These are phyloP conservation scores for Marchantia paleacea DNA, from an alignment of 225 moss, liverwort and hornwort genomes.

Conservation along the genomic window DNA sequence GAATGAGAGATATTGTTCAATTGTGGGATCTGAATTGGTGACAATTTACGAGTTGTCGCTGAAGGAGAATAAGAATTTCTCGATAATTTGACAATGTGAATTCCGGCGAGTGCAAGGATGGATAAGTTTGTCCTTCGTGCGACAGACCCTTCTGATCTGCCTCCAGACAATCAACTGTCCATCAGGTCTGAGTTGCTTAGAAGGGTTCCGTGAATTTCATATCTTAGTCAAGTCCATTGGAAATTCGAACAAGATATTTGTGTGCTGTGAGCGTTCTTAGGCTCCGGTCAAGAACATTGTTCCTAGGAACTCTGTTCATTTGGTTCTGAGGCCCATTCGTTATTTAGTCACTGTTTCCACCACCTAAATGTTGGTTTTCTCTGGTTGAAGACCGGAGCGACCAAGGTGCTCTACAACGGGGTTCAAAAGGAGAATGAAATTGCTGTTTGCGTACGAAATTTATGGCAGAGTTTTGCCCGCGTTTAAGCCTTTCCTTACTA, in stretches of 20 bases:
- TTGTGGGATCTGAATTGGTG: too few species aligned
- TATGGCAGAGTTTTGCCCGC: conserved; percentile 28
- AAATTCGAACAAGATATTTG: background rate
- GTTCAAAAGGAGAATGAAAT: conserved; percentile 4
- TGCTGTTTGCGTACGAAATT: conserved; percentile 31
- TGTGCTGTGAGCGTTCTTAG: background rate
- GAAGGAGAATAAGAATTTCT: too few species aligned
- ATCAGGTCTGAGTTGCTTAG: conserved; percentile 18
- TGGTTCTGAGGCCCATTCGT: background rate
- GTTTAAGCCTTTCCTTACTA: conserved; percentile 55
- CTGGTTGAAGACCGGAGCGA: background rate
- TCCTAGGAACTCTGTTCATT: background rate
- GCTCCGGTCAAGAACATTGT: background rate
- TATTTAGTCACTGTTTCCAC: background rate
- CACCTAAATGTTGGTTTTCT: background rate
- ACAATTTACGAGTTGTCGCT: too few species aligned
- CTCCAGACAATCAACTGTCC: conserved; percentile 14
- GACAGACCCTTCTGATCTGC: conserved; percentile 26
- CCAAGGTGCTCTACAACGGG: background rate
- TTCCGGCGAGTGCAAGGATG: conserved; percentile 9
- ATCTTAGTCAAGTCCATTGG: too few species aligned
- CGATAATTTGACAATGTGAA: background rate
- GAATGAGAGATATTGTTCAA: too few species aligned
- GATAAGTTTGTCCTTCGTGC: conserved; percentile 35
- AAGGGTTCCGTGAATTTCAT: background rate